Evolutionary conservation across 1,284 basidiomycete species (phyloP).

Genomic region (Ustilago crameri): DNA sequence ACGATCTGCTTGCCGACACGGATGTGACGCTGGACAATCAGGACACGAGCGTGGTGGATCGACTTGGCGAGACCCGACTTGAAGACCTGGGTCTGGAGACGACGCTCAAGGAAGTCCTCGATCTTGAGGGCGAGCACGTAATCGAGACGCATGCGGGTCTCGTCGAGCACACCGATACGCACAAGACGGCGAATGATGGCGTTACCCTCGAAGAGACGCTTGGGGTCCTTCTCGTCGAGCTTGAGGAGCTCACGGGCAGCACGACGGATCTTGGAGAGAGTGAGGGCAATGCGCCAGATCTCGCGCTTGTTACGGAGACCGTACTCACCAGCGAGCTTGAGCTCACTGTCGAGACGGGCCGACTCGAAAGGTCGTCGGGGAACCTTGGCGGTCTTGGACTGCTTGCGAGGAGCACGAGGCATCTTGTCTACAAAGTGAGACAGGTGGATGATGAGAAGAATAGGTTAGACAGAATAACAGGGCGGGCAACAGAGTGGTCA

Average conservation of each 20-base stretch:
- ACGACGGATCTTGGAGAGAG: conserved; percentile 99
- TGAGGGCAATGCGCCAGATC: conserved; percentile 98
- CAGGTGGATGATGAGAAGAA: background rate
- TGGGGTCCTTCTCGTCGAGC: conserved; percentile 99
- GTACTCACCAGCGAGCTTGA: conserved; percentile 99
- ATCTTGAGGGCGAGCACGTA: conserved; percentile 99
- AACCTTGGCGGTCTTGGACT: conserved; percentile 73
- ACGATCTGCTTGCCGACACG: conserved; percentile 99
- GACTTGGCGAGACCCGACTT: conserved; percentile 97
- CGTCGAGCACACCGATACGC: conserved; percentile 99
- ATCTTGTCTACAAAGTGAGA: conserved; percentile 37
- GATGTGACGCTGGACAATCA: conserved; percentile 97
- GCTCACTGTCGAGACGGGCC: conserved; percentile 97
- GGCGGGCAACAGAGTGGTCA: conserved; percentile 48
- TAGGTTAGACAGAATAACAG: conserved; percentile 27
- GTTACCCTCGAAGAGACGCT: conserved; percentile 99
- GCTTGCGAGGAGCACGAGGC: conserved; percentile 66
- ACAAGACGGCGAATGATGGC: conserved; percentile 98
- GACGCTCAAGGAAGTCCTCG: conserved; percentile 99
- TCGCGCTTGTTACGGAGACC: conserved; percentile 99
- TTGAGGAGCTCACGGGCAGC: conserved; percentile 99
- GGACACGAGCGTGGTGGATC: conserved; percentile 97
- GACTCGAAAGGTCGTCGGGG: conserved; percentile 97
- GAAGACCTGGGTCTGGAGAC: conserved; percentile 99
- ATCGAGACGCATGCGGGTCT: conserved; percentile 87